Percentiles rank a stretch among this genome's conserved stretches.
Evolutionary conservation across 1,284 basidiomycete genomes (phyloP).

Genomic region (Trichosporon sp.): DNA sequence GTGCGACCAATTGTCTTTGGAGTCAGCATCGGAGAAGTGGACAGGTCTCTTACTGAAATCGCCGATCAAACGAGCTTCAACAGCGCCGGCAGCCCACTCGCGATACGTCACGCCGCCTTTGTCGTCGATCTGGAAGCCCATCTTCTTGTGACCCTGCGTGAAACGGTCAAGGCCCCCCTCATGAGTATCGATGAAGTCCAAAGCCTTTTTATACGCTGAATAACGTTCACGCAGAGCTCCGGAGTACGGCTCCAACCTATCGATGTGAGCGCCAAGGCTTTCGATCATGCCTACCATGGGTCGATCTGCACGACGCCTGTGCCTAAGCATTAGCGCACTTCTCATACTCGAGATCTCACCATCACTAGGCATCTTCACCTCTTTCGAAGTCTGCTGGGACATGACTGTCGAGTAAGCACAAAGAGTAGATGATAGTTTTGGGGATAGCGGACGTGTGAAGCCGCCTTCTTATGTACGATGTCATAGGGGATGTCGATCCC

Average conservation of each 20-base stretch:
- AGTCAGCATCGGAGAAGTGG: slow-evolving; percentile 4
- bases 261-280: not conserved
- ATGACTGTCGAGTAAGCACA: not conserved
- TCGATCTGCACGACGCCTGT: slow-evolving; percentile 42
- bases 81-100: slow-evolving; percentile 93
- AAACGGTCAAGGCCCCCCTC: slow-evolving; percentile 90
- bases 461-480: not conserved
- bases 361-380: not conserved
- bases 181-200: slow-evolving; percentile 61
- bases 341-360: not conserved
- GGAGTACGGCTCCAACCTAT: slow-evolving; percentile 66
- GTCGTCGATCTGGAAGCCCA: slow-evolving; percentile 69
- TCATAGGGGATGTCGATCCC: not conserved
- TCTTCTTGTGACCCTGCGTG: slow-evolving; percentile 76
- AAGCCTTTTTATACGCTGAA: slow-evolving; percentile 66
- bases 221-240: slow-evolving; percentile 66
- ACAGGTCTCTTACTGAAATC: slow-evolving; percentile 76
- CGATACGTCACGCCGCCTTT: slow-evolving; percentile 74
- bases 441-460: not conserved
- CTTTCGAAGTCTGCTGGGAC: not conserved
- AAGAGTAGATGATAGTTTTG: slow-evolving; percentile 2
- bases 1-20: slow-evolving; percentile 83
- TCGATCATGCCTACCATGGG: slow-evolving; percentile 32
- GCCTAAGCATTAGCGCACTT: slow-evolving; percentile 18
- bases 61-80: slow-evolving; percentile 76